Percentiles rank a stretch among this genome's conserved stretches.
These are phyloP conservation scores for Stevia rebaudiana DNA, from an alignment of 140 eudicot species.

Conservation along the genomic window DNA sequence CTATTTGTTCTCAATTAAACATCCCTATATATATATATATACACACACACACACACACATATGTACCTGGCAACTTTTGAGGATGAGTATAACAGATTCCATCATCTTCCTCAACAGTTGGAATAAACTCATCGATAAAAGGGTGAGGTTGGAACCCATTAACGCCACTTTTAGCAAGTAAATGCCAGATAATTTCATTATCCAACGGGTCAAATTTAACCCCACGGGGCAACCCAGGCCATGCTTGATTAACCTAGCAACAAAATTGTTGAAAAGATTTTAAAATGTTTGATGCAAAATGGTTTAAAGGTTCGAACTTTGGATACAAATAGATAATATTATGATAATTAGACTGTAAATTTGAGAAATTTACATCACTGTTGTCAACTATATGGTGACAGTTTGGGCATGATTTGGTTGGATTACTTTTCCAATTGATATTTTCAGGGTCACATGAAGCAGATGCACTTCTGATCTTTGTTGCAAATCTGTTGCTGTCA, in stretches of 20 bases:
- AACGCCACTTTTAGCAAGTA: constrained; percentile 66
- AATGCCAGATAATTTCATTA: constrained; percentile 81
- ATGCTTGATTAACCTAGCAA: constrained; percentile 61
- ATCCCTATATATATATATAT: too few relatives aligned
- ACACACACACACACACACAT: too few relatives aligned
- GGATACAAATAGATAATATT: too few relatives aligned
- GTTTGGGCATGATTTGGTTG: constrained; percentile 71
- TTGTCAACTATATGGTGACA: constrained; percentile 74
- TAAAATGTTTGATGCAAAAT: background rate
- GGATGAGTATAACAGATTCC: constrained; percentile 99
- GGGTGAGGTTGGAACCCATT: constrained; percentile 27
- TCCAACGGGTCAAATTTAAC: constrained; percentile 94
- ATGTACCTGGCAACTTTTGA: constrained; percentile 91
- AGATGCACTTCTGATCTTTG: constrained; percentile 80
- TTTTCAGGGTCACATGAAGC: constrained; percentile 45
- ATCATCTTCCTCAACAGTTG: constrained; percentile 96
- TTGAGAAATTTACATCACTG: constrained; percentile 50
- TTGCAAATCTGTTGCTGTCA: constrained; percentile 75
- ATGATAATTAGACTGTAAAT: background rate
- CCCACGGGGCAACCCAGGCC: constrained; percentile 97
- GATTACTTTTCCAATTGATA: constrained; percentile 77
- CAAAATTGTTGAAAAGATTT: too few relatives aligned
- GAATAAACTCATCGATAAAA: constrained; percentile 90
- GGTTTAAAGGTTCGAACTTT: too few relatives aligned
- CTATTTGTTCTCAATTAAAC: too few relatives aligned